A percentile compares a stretch with the other conserved stretches of the same genome.
Conservation (phyloP, 768 basidiomycete species). For the Phlegmacium glaucopus region DNA sequence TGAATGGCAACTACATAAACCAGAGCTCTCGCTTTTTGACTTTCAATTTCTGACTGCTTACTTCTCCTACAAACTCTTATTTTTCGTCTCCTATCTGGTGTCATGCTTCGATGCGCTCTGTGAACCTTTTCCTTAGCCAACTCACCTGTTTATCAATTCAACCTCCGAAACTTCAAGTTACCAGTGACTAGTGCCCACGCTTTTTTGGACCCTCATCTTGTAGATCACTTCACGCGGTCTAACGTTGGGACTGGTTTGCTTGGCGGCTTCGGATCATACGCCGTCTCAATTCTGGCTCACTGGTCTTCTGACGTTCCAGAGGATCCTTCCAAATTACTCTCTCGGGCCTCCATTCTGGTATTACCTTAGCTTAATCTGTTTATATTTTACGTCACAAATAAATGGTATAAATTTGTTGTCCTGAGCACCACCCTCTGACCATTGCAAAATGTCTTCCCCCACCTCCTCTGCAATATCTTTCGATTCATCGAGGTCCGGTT, state of each 20-base stretch:
- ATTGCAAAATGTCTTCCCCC: slow-evolving; percentile 14
- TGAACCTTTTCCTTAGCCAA: slow-evolving; percentile 5
- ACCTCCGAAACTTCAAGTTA: slow-evolving; percentile 17
- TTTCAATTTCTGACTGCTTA: slow-evolving; percentile 5
- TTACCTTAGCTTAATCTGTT: slow-evolving; percentile 16
- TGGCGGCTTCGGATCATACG: not conserved
- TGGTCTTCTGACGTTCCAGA: slow-evolving; percentile 4
- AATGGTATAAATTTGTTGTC: slow-evolving; percentile 20
- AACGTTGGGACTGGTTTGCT: too few species aligned
- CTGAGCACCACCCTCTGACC: slow-evolving; percentile 3
- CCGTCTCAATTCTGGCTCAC: slow-evolving; percentile 7
- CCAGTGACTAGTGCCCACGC: slow-evolving; percentile 10
- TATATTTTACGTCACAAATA: slow-evolving; percentile 12
- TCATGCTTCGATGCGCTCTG: slow-evolving; percentile 1
- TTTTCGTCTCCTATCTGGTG: not conserved
- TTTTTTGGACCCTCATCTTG: not conserved
- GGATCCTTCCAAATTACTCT: not conserved
- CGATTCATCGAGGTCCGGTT: slow-evolving; percentile 30
- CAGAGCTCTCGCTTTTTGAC: slow-evolving; percentile 5
- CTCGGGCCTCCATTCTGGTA: slow-evolving; percentile 4
- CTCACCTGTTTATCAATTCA: slow-evolving; percentile 14
- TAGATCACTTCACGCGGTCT: too few species aligned
- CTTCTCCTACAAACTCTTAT: not conserved
- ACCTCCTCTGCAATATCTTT: slow-evolving; percentile 20
- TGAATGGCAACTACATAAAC: slow-evolving; percentile 30